Conservation (phyloP, 2,329 filamentous ascomycete species). For the Sporothrix variecibatus region DNA sequence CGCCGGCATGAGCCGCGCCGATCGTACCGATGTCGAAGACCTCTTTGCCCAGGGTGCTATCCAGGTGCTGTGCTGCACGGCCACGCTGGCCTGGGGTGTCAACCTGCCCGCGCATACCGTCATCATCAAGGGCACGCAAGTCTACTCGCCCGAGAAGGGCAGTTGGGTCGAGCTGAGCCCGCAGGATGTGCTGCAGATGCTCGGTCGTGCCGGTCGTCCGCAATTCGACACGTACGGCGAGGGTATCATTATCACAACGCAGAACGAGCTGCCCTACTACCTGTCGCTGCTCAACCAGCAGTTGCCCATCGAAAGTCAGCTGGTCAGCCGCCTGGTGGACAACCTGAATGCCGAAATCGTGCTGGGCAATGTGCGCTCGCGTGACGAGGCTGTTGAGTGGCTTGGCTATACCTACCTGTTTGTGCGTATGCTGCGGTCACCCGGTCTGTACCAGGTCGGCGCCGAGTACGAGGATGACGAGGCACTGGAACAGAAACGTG, state of each 20-base stretch:
- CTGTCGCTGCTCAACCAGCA: constrained; percentile 96
- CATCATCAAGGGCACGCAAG: constrained; percentile 97
- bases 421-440: constrained; percentile 94
- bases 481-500: constrained; percentile 89
- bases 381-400: constrained; percentile 98
- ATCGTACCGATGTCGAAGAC: constrained; percentile 92
- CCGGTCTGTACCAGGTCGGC: constrained; percentile 91
- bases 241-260: constrained; percentile 97
- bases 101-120: constrained; percentile 97
- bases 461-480: constrained; percentile 93
- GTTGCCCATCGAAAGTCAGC: constrained; percentile 93
- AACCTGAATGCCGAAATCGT: constrained; percentile 97
- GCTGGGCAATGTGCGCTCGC: constrained; percentile 83
- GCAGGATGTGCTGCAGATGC: constrained; percentile 97
- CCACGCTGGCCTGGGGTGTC: constrained; percentile 98
- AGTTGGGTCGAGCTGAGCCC: constrained; percentile 97
- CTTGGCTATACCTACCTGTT: constrained; percentile 97
- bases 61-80: constrained; percentile 94
- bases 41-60: constrained; percentile 89
- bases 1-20: constrained; percentile 93
- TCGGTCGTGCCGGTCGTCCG: constrained; percentile 92
- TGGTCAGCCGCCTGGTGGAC: constrained; percentile 89
- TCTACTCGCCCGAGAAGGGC: constrained; percentile 98
- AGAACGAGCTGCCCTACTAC: constrained; percentile 95
- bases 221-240: constrained; percentile 98